A percentile compares a stretch with the other conserved stretches of the same genome.
phyloP scores from a whole-genome alignment of 768 basidiomycete genomes.

The Galerina sulciceps region DNA sequence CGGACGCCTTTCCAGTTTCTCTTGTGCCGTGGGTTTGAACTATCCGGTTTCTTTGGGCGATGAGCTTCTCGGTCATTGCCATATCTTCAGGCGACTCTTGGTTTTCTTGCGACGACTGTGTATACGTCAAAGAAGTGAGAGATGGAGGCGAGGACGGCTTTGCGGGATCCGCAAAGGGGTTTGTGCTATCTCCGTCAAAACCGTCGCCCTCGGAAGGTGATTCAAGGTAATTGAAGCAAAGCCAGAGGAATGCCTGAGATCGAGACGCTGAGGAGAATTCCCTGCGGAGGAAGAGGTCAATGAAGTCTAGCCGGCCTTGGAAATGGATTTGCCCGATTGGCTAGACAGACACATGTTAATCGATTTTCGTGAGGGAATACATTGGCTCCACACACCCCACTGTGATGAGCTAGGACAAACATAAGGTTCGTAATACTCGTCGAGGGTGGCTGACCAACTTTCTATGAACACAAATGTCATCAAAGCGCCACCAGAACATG shows the following conservation, averaged over 20 bases:
- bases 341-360: conserved; percentile 43
- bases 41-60: conserved; percentile 42
- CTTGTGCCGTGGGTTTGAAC: conserved; percentile 28
- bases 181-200: conserved; percentile 43
- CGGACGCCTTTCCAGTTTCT: conserved; percentile 20
- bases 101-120: conserved; percentile 48
- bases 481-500: background rate
- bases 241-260: conserved; percentile 83
- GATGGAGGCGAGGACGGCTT: conserved; percentile 38
- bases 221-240: conserved; percentile 82
- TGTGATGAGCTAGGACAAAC: conserved; percentile 69
- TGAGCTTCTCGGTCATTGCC: conserved; percentile 39
- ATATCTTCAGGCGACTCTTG: conserved; percentile 49
- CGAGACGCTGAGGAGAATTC: conserved; percentile 77
- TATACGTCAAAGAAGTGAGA: conserved; percentile 41
- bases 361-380: conserved; percentile 7
- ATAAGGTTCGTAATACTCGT: conserved; percentile 74
- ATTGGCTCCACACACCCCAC: conserved; percentile 43
- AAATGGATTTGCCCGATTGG: conserved; percentile 69
- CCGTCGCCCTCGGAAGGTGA: conserved; percentile 40
- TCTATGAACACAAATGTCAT: conserved; percentile 29
- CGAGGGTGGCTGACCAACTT: conserved; percentile 58
- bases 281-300: conserved; percentile 79
- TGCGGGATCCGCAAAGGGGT: conserved; percentile 64
- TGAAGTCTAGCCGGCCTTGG: conserved; percentile 71